Conservation (phyloP, 495 filamentous ascomycete species). For the Neurospora sp. region DNA sequence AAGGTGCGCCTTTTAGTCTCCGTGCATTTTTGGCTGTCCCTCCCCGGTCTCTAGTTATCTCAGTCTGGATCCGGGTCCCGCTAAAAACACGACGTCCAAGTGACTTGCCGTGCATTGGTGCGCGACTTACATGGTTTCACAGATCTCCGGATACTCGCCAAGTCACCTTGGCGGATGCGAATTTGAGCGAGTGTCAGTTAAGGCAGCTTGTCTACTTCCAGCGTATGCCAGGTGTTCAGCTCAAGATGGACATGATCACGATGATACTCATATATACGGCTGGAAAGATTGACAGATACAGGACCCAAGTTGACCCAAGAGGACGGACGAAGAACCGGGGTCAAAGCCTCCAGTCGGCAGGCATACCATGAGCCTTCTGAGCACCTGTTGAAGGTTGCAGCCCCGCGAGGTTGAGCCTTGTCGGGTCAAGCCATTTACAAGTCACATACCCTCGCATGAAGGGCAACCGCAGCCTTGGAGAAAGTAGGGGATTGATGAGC, state of each 20-base stretch:
- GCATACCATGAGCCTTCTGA: background rate
- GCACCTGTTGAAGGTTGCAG: background rate
- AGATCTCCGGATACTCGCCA: background rate
- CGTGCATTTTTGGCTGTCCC: background rate
- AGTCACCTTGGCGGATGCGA: background rate
- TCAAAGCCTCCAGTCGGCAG: background rate
- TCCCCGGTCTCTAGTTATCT: background rate
- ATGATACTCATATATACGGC: background rate
- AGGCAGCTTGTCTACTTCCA: background rate
- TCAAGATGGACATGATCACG: background rate
- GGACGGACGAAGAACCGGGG: background rate
- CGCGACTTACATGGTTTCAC: background rate
- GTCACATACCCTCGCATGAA: background rate
- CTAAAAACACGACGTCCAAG: background rate
- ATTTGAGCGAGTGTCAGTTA: background rate
- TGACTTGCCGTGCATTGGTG: background rate
- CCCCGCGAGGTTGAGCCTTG: background rate
- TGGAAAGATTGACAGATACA: background rate
- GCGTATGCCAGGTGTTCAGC: background rate
- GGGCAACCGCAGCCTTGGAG: background rate
- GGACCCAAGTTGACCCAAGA: background rate
- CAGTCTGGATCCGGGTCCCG: background rate
- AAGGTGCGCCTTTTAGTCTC: background rate
- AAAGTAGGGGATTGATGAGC: background rate
- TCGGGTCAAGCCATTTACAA: background rate